These are phyloP conservation scores for Bjerkandera adusta DNA, from an alignment of 1,284 basidiomycete species.

Conservation along the genomic window DNA sequence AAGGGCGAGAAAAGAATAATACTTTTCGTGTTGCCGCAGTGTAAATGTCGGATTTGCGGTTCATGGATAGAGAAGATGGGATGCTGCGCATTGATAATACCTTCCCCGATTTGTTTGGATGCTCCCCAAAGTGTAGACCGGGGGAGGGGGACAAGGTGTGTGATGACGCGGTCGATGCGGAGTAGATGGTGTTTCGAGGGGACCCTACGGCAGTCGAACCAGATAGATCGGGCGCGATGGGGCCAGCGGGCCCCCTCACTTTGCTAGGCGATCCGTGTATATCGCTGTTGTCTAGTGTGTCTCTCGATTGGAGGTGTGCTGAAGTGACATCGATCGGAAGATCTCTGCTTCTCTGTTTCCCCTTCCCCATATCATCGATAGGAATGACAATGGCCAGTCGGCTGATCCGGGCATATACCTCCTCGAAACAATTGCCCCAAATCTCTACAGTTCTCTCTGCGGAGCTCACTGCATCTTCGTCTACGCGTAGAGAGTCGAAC, in stretches of 20 bases:
- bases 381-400: constrained; percentile 41
- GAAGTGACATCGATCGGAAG: too few species aligned
- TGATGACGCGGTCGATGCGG: constrained; percentile 6
- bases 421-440: constrained; percentile 64
- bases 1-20: too few species aligned
- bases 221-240: constrained; percentile 4
- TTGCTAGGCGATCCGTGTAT: constrained; percentile 6
- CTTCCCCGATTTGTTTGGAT: too few species aligned
- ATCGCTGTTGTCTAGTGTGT: constrained; percentile 17
- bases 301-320: too few species aligned
- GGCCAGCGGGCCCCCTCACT: constrained; percentile 1
- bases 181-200: constrained; percentile 2
- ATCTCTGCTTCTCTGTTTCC: too few species aligned
- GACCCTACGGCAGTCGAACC: constrained; percentile 9
- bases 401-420: constrained; percentile 51
- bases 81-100: too few species aligned
- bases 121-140: too few species aligned
- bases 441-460: constrained; percentile 64
- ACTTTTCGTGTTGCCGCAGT: too few species aligned
- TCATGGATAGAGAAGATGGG: too few species aligned
- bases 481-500: constrained; percentile 75
- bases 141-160: constrained; percentile 13
- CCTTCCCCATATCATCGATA: too few species aligned
- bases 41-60: too few species aligned
- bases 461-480: constrained; percentile 67